A percentile compares a stretch with the other conserved stretches of the same genome.
These are phyloP conservation scores for Boletus vermiculosoides DNA, from an alignment of 768 basidiomycete species.

Conservation along the genomic window DNA sequence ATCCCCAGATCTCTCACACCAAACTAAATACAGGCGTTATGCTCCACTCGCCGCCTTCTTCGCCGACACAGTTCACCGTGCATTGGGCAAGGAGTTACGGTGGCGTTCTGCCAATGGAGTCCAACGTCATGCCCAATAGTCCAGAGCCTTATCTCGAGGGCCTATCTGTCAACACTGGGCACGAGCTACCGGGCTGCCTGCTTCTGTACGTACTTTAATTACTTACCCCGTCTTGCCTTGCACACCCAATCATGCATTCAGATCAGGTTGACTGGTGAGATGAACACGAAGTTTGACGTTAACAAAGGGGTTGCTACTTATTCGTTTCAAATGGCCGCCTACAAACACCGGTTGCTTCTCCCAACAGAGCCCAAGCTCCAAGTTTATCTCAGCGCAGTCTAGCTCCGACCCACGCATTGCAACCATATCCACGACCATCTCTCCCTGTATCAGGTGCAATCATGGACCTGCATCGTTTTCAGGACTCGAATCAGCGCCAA, in stretches of 20 bases:
- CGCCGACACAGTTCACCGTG: background rate
- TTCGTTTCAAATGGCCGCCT: slow-evolving; percentile 4
- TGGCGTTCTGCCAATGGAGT: background rate
- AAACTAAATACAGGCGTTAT: too few relatives aligned
- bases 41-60: background rate
- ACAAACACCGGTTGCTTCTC: background rate
- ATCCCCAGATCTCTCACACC: background rate
- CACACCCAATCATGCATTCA: background rate
- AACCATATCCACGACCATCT: background rate
- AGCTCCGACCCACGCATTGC: background rate
- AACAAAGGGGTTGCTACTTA: background rate
- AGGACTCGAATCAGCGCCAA: slow-evolving; percentile 23
- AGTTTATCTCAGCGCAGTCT: background rate
- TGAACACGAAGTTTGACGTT: background rate
- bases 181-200: background rate
- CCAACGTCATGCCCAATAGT: slow-evolving; percentile 2
- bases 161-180: background rate
- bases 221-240: background rate
- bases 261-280: background rate
- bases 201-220: slow-evolving; percentile 14
- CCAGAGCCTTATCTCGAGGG: slow-evolving; percentile 8
- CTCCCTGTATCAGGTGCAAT: background rate
- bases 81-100: background rate
- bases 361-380: background rate
- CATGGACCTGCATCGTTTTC: slow-evolving; percentile 17